Percentiles rank a stretch among this genome's conserved stretches.
phyloP scores from a whole-genome alignment of 768 basidiomycete genomes.

The Collybiopsis confluens region DNA sequence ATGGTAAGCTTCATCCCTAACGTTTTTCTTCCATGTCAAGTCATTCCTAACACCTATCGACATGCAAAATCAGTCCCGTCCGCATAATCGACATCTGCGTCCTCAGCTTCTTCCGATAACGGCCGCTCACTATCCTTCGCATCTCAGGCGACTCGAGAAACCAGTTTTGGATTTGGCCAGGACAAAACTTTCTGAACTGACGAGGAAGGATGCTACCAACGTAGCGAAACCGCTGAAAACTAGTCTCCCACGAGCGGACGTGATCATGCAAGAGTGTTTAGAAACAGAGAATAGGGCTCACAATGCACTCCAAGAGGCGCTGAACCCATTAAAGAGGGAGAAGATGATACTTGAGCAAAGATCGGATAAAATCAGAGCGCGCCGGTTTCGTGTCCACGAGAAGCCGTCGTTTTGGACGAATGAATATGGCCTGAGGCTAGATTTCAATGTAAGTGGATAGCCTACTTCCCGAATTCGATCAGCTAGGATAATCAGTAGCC shows the following conservation, averaged over 20 bases:
- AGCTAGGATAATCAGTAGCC: too few species aligned
- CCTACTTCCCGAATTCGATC: too few species aligned
- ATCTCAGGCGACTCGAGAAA: constrained; percentile 28
- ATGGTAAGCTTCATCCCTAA: not conserved
- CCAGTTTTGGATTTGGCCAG: constrained; percentile 20
- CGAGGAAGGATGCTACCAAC: not conserved
- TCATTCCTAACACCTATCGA: not conserved
- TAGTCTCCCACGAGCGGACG: not conserved
- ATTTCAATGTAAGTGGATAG: too few species aligned
- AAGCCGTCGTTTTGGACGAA: too few species aligned
- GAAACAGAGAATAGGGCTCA: not conserved
- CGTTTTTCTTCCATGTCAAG: not conserved
- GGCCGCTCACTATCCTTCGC: constrained; percentile 41
- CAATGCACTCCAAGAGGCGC: not conserved
- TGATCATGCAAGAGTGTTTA: not conserved
- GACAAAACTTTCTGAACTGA: not conserved
- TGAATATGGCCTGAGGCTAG: too few species aligned
- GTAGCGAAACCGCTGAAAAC: not conserved
- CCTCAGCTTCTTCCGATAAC: constrained; percentile 32
- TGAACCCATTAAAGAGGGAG: not conserved
- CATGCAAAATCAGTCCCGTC: not conserved
- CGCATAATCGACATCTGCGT: not conserved
- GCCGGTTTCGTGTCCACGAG: too few species aligned
- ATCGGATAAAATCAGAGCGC: not conserved
- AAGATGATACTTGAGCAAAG: not conserved